Evolutionary conservation across 441 rosid species (phyloP), one percentile per base, ranked within the genome.

Genomic region (Populus trichocarpa): DNA sequence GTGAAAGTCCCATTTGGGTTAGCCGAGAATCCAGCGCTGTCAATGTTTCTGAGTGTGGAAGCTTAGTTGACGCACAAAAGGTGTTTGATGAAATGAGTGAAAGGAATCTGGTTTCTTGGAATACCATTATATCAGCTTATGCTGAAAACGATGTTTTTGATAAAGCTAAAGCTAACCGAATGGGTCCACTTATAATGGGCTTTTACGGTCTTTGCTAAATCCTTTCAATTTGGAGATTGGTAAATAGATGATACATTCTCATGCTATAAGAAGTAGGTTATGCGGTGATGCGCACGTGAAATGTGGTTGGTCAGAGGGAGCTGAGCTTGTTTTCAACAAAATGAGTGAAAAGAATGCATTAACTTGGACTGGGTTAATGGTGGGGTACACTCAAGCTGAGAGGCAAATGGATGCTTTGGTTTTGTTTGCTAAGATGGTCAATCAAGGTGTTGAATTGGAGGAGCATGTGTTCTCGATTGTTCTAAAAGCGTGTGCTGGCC

Each of bases 321-420:
- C 95, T 50, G 85, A 90, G 32, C 83, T 85, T 77, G 87, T 92
- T 81, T 90, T 90, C 75, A 84, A 89, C 76, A 86, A 82, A 75
- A 75, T 73, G 14, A 77, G 83, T 38, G 78, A 74, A 46, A 83
- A 78, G 25, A 73, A 86, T 63, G 72, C 87, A 23, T 95, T 88
- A 79, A 86, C 92, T 68, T 90, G 87, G 83, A 92, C 91, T n/a
- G 90, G 93, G 76, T 73, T 93, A 83, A 83, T 92, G 72, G 85
- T 92, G 81, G 94, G 98, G 35, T 89, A 88, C 42, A 79, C 80
- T 4, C 78, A 65, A 73, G 88, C 88, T 74, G 74, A 77, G n/a
- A 82, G 82, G 76, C 81, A 77, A 30, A 63, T 61, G 67, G 86
- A 89, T 69, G 89, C 88, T 32, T 74, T 75, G 67, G 50, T 2